Evolutionary conservation across 495 filamentous ascomycete genomes (phyloP), one percentile per base, ranked within the genome.

Genomic region (Immersiella caudata): DNA sequence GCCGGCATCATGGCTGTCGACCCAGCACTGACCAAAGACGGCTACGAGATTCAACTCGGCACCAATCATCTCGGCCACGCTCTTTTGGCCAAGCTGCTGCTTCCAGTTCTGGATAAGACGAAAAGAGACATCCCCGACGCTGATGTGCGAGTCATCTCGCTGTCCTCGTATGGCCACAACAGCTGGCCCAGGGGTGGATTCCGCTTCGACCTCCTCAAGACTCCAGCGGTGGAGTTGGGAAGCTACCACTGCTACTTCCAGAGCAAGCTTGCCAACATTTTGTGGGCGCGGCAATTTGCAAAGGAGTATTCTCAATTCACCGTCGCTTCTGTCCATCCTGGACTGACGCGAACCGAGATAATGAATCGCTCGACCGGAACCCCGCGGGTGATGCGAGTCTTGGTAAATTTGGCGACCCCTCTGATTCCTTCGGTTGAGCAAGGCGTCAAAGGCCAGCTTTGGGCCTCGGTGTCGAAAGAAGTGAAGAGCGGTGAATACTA

Each of bases 41-140:
- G 90, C 9, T 89, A 87, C 71, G 89, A 93, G 72, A 82, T 87
- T 33, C 86, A 90, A 60, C 86, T 92, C 64, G 88, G 86, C 14
- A 87, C 86, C 4, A 93, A 93, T 71, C 85, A 93, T 72, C 74
- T 93, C 59, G 87, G 85, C 7, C 89, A 91, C 68, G 87, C 86
- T 40, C 81, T 92, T 9, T 79, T 93, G 24, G 88, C 86, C 22
- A 83, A 84, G 54, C 76, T 89, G 9, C 79, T 93, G 6, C 79
- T 92, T 8, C 85, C 88, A 0, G 80, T 78, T 0, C 74, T 93
- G 12, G 76, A 80, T n/a, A 71, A 76, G 29, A 89, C 88, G 1
- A 80, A 82, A 26, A 5, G 16, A 2, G 51, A 79, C 21, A 16
- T 21, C 21, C 22, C 25, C 1, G 11, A 68, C 55, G 9, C 70